Conservation (phyloP, 2,329 filamentous ascomycete species). For the Sphaerostilbella broomeana region DNA sequence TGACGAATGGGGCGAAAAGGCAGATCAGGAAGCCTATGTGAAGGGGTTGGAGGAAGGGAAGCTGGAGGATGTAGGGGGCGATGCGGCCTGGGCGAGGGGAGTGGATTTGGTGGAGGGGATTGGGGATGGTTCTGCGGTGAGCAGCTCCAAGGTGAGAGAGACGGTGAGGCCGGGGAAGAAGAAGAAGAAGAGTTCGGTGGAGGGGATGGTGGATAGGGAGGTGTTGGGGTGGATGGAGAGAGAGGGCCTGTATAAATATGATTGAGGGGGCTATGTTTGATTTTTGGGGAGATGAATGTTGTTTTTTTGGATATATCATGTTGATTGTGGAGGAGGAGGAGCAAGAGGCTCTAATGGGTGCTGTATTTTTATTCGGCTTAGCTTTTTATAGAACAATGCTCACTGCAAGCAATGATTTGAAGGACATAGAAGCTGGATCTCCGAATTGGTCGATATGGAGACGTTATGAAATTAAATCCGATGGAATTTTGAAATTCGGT, state of each 20-base stretch:
- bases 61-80: conserved; percentile 47
- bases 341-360: background rate
- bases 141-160: conserved; percentile 57
- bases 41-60: conserved; percentile 39
- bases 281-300: background rate
- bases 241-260: conserved; percentile 48
- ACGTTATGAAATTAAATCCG: too few relatives aligned
- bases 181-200: conserved; percentile 42
- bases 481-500: too few relatives aligned
- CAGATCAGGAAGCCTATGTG: conserved; percentile 45
- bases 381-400: too few relatives aligned
- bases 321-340: background rate
- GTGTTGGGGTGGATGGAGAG: conserved; percentile 53
- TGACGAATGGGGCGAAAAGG: conserved; percentile 49
- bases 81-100: conserved; percentile 49
- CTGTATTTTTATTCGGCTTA: too few relatives aligned
- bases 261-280: conserved; percentile 17
- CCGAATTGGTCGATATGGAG: too few relatives aligned
- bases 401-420: too few relatives aligned
- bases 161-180: conserved; percentile 43
- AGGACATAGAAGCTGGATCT: too few relatives aligned
- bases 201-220: conserved; percentile 46
- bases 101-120: conserved; percentile 53
- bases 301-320: background rate
- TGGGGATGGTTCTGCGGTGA: conserved; percentile 37